These are phyloP conservation scores for Arxiozyma bovina DNA, from an alignment of 1,139 yeast species.

Conservation along the genomic window DNA sequence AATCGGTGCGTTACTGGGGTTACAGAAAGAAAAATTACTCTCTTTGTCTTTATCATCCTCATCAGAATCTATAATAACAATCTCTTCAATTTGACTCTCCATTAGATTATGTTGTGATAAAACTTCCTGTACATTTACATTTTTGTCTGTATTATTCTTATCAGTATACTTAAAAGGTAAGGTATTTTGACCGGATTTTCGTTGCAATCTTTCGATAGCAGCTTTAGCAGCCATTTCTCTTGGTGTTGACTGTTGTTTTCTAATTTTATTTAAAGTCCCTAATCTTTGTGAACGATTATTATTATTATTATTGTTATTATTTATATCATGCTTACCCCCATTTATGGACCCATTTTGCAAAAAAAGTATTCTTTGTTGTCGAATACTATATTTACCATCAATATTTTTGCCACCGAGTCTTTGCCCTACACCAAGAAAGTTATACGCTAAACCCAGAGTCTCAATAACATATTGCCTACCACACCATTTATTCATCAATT, in stretches of 20 bases:
- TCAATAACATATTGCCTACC: slow-evolving; percentile 50
- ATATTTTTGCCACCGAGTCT: slow-evolving; percentile 37
- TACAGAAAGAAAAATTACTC: too few species aligned
- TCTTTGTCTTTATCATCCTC: slow-evolving; percentile 6
- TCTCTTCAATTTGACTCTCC: slow-evolving; percentile 9
- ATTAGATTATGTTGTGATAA: slow-evolving; percentile 7
- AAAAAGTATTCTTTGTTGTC: neutral
- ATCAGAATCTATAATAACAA: slow-evolving; percentile 28
- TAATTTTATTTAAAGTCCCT: slow-evolving; percentile 12
- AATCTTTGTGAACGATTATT: neutral
- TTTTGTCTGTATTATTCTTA: slow-evolving; percentile 5
- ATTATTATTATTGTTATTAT: neutral
- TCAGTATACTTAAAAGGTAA: slow-evolving; percentile 4
- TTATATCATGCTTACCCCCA: too few species aligned
- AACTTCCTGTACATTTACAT: slow-evolving; percentile 9
- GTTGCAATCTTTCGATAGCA: slow-evolving; percentile 54
- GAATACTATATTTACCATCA: neutral
- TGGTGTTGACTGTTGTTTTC: slow-evolving; percentile 13
- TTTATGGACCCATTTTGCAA: neutral
- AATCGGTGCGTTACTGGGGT: too few species aligned
- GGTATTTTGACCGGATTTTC: slow-evolving; percentile 32
- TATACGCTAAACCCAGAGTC: slow-evolving; percentile 32
- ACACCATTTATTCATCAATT: slow-evolving; percentile 52
- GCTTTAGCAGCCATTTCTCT: slow-evolving; percentile 54
- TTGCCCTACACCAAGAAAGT: slow-evolving; percentile 43